Base-by-base conservation (phyloP, 345 rosid genomes). In the Mercurialis annua region DNA sequence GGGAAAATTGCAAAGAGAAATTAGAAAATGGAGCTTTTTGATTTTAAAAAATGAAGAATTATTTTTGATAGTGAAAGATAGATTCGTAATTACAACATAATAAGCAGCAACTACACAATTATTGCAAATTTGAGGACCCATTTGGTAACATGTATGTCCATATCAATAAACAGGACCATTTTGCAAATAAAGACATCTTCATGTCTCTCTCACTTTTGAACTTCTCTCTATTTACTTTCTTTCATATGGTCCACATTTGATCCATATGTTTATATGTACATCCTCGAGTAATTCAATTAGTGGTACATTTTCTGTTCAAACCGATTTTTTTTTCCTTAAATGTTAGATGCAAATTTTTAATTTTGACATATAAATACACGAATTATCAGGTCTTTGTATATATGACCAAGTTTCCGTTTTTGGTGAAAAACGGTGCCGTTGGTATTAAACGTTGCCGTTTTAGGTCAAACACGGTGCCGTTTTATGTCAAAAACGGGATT, bases 111-210 rank as follows among this genome's bases (percentile, higher is more conserved):
- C 10, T 8, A 52, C 76, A 74, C 76, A 74, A 79, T 82, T 68
- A 82, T 79, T 79, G 77, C 43, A 6, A 17, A 18, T 65, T 20
- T 27, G 48, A 46, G 79, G 81, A 66, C 83, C 83, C 81, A 69
- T 58, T 9, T 5, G 21, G 53, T 21, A 36, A 57, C 59, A 20
- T 40, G 1, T 40, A 10, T 17, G 69, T 73, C 65, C 36, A 10
- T 51, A 30, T 61, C 59, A 21, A 12, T 16, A 44, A 50, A 17
- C 2, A 23, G 70, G 70, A 63, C 70, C 64, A 55, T 43, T 59
- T 6, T 24, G 10, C 17, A 64, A n/a, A 40, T 21, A 55, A 16
- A 42, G 71, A 72, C 74, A 65, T 26, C 27, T 16, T 16, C 9
- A 4, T 64, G 72, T 65, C 82, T 50, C 31, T 59, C 73, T 67